Percentiles rank a stretch among this genome's conserved stretches.
Evolutionary conservation across 192 early-diverging fungal species (phyloP).

Genomic region (Fimicolochytrium jonesii): DNA sequence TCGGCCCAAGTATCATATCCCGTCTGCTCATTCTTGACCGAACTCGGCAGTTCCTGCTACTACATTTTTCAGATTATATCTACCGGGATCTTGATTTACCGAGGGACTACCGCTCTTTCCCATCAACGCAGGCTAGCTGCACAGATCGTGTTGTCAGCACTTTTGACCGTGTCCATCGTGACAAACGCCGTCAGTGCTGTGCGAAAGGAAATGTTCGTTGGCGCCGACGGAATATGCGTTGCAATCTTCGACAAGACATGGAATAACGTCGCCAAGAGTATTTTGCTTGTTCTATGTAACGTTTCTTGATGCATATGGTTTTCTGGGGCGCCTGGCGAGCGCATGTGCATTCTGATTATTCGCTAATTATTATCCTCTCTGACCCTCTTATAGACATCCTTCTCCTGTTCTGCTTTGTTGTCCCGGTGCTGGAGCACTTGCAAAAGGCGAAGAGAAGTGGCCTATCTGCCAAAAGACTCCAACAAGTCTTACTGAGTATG

Average conservation of each 20-base stretch:
- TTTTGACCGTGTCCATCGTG: neutral
- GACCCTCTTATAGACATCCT: too few relatives aligned
- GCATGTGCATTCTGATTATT: too few relatives aligned
- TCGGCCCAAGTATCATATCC: neutral
- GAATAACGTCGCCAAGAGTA: slow-evolving; percentile 2
- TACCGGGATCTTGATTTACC: slow-evolving; percentile 4
- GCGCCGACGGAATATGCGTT: slow-evolving; percentile 1
- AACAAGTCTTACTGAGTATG: neutral
- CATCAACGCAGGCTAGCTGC: neutral
- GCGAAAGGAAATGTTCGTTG: neutral
- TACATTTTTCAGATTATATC: slow-evolving; percentile 14
- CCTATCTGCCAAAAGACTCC: neutral
- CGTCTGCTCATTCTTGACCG: neutral
- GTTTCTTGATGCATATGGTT: neutral
- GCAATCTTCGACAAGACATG: neutral
- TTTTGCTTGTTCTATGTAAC: slow-evolving; percentile 11
- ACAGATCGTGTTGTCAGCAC: neutral
- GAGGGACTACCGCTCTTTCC: neutral
- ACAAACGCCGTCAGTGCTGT: slow-evolving; percentile 5
- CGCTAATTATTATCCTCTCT: too few relatives aligned
- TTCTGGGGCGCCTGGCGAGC: too few relatives aligned
- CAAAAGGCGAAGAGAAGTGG: neutral
- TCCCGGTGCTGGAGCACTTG: neutral
- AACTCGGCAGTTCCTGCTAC: slow-evolving; percentile 2
- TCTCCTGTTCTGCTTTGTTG: neutral